These are phyloP conservation scores for Emmonsia crescens DNA, from an alignment of 2,329 filamentous ascomycete genomes.

Conservation along the genomic window DNA sequence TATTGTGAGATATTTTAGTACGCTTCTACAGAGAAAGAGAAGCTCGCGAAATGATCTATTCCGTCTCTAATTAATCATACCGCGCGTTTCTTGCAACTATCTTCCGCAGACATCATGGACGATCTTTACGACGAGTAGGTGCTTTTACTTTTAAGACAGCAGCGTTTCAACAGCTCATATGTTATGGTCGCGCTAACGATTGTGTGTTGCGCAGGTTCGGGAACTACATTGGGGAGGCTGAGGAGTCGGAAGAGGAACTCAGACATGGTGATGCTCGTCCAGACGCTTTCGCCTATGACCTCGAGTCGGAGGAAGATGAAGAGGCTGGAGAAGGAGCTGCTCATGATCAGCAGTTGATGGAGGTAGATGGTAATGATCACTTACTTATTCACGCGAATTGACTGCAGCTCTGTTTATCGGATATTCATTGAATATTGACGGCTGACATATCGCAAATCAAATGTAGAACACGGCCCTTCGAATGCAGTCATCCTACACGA, in stretches of 20 bases:
- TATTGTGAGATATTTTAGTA: neutral
- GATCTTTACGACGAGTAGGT: slow-evolving; percentile 89
- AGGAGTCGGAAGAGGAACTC: slow-evolving; percentile 77
- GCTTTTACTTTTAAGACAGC: neutral
- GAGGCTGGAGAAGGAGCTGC: slow-evolving; percentile 49
- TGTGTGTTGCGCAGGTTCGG: slow-evolving; percentile 58
- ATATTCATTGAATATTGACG: neutral
- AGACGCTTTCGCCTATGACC: slow-evolving; percentile 68
- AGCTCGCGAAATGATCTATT: neutral
- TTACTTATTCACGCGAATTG: neutral
- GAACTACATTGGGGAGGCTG: slow-evolving; percentile 94
- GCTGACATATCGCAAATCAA: slow-evolving; percentile 28
- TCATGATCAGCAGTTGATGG: slow-evolving; percentile 79
- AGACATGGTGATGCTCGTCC: slow-evolving; percentile 62
- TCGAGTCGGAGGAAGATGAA: slow-evolving; percentile 54
- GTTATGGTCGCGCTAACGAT: slow-evolving; percentile 12
- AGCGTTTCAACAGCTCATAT: slow-evolving; percentile 2
- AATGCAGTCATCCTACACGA: slow-evolving; percentile 97
- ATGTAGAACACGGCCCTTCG: slow-evolving; percentile 63
- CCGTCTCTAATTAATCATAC: neutral
- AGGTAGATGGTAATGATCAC: slow-evolving; percentile 58
- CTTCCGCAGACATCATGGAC: slow-evolving; percentile 53
- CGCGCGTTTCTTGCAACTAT: slow-evolving; percentile 6
- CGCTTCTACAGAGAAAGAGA: neutral
- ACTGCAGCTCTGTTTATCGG: neutral